These are phyloP conservation scores for Schizosaccharomyces versatilis DNA, from an alignment of 1,139 yeast genomes.

Conservation along the genomic window DNA sequence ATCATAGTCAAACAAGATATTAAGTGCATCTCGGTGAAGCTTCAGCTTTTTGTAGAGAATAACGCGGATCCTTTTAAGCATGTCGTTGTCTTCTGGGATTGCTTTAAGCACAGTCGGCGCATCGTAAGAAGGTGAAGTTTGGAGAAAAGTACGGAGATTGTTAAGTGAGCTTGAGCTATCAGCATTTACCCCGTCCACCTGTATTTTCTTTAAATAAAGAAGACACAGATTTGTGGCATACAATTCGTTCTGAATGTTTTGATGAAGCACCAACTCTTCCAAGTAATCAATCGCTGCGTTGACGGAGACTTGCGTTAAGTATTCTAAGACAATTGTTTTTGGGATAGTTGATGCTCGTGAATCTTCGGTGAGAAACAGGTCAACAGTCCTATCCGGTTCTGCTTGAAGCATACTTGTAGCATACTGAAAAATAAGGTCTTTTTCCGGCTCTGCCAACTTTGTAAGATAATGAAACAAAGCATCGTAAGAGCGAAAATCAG, in stretches of 20 bases:
- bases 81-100: neutral
- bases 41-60: neutral
- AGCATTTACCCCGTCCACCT: neutral
- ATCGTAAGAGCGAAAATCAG: neutral
- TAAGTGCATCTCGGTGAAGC: neutral
- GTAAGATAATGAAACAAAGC: neutral
- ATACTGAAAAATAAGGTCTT: neutral
- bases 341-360: neutral
- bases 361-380: neutral
- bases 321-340: neutral
- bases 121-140: neutral
- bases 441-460: neutral
- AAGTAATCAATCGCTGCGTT: neutral
- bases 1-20: neutral
- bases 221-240: neutral
- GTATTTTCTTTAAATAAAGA: neutral
- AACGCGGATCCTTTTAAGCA: neutral
- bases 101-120: neutral
- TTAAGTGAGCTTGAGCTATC: no score
- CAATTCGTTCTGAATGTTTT: neutral
- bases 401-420: neutral
- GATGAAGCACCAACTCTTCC: neutral
- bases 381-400: neutral
- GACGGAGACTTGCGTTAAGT: neutral
- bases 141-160: no score